A percentile compares a stretch with the other conserved stretches of the same genome.
These are phyloP conservation scores for Phytophthora citrophthora DNA, from an alignment of 352 stramenopile species.

Conservation along the genomic window DNA sequence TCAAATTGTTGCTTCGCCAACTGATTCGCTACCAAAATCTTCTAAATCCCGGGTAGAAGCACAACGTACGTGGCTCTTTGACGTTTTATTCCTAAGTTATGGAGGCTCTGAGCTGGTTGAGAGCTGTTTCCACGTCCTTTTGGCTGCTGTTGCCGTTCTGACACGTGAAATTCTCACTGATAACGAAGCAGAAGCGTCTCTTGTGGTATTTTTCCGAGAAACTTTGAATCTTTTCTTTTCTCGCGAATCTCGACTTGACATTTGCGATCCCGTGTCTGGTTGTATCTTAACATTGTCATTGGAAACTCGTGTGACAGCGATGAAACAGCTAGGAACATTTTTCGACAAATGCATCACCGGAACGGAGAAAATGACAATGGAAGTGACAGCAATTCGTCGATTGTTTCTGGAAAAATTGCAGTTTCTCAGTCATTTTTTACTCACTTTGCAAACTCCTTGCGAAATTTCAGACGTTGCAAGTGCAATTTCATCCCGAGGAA, in stretches of 20 bases:
- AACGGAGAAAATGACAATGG: neutral
- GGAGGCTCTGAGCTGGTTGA: slow-evolving; percentile 30
- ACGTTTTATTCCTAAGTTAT: slow-evolving; percentile 55
- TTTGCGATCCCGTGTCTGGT: slow-evolving; percentile 41
- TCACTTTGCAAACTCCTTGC: slow-evolving; percentile 43
- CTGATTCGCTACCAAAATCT: neutral
- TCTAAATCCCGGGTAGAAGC: slow-evolving; percentile 22
- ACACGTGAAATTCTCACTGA: slow-evolving; percentile 14
- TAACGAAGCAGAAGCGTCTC: slow-evolving; percentile 12
- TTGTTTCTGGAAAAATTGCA: slow-evolving; percentile 42
- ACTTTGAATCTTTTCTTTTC: slow-evolving; percentile 49
- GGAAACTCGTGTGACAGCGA: slow-evolving; percentile 16
- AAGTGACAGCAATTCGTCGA: slow-evolving; percentile 12
- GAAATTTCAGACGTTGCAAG: slow-evolving; percentile 8
- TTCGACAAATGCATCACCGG: slow-evolving; percentile 29
- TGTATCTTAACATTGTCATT: slow-evolving; percentile 38
- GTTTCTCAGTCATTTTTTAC: slow-evolving; percentile 61
- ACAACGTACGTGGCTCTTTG: slow-evolving; percentile 67
- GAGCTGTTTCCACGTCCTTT: slow-evolving; percentile 39
- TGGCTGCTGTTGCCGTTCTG: slow-evolving; percentile 27
- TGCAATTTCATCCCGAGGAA: slow-evolving; percentile 12
- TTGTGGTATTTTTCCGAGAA: slow-evolving; percentile 35
- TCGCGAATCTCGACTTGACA: slow-evolving; percentile 40
- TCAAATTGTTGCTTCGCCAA: slow-evolving; percentile 26
- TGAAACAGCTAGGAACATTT: slow-evolving; percentile 37